Evolutionary conservation across 2,329 filamentous ascomycete genomes (phyloP).

Genomic region (Fusarium dimerum): DNA sequence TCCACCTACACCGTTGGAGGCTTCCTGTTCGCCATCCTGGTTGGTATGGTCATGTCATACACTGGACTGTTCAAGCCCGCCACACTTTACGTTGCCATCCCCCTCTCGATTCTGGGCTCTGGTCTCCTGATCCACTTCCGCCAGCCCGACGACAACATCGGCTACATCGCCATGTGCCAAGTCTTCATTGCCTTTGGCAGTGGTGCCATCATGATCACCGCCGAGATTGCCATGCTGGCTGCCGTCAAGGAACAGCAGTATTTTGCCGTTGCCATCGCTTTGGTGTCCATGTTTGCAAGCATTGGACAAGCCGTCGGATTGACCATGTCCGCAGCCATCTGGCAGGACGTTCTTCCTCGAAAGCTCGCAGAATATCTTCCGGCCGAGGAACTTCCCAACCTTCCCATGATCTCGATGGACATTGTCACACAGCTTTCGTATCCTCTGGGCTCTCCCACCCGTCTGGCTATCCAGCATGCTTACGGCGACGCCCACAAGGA

Average conservation of each 20-base stretch:
- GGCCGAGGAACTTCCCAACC: conserved; percentile 26
- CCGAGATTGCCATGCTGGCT: conserved; percentile 20
- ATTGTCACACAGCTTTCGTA: conserved; percentile 12
- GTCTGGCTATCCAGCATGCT: conserved; percentile 16
- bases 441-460: conserved; percentile 9
- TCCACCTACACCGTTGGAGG: conserved; percentile 39
- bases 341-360: conserved; percentile 36
- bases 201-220: conserved; percentile 3
- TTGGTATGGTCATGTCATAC: conserved; percentile 5
- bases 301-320: conserved; percentile 15
- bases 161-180: conserved; percentile 8
- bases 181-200: conserved; percentile 6
- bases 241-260: conserved; percentile 26
- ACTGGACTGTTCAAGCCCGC: conserved; percentile 17
- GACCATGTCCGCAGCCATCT: conserved; percentile 18
- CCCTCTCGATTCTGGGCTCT: conserved; percentile 4
- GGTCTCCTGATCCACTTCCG: conserved; percentile 11
- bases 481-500: conserved; percentile 13
- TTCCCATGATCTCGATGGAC: conserved; percentile 42
- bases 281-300: conserved; percentile 11
- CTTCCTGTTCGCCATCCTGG: conserved; percentile 26
- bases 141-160: not conserved
- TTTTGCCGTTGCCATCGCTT: conserved; percentile 13
- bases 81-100: conserved; percentile 14
- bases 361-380: conserved; percentile 42